phyloP scores from a whole-genome alignment of 345 rosid species.

The Ailanthus altissimus region DNA sequence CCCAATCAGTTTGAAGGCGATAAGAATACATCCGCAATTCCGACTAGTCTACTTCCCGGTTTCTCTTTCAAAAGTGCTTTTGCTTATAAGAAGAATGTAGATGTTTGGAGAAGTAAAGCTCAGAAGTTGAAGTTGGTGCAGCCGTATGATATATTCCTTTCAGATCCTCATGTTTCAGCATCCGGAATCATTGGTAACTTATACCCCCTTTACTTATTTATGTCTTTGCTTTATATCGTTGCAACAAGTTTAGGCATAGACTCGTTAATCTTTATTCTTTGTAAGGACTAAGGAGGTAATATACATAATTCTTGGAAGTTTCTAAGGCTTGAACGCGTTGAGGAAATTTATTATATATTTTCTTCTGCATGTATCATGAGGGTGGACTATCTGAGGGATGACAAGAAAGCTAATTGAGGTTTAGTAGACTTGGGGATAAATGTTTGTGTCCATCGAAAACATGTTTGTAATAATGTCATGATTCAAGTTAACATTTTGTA shows the following conservation, averaged over 20 bases:
- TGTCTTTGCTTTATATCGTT: neutral
- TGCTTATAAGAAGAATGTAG: constrained; percentile 60
- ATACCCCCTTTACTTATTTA: neutral
- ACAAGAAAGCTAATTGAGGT: neutral
- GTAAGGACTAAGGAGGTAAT: neutral
- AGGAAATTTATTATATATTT: neutral
- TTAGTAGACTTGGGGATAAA: neutral
- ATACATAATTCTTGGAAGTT: neutral
- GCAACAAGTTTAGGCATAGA: neutral
- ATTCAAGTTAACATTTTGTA: constrained; percentile 1
- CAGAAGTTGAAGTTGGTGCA: constrained; percentile 61
- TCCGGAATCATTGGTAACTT: constrained; percentile 73
- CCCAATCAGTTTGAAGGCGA: constrained; percentile 48
- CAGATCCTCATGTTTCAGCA: constrained; percentile 74
- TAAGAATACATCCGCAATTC: constrained; percentile 34
- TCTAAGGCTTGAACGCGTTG: neutral
- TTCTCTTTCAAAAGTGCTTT: constrained; percentile 59
- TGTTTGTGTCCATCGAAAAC: neutral
- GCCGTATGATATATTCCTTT: constrained; percentile 76
- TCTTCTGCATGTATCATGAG: neutral
- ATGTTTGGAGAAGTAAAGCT: constrained; percentile 77
- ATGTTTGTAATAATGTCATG: neutral
- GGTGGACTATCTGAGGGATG: neutral
- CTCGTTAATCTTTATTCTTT: neutral
- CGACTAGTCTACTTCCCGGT: constrained; percentile 71